Evolutionary conservation across 176 grass and related monocot species (phyloP), one percentile per base, ranked within the genome.

Genomic region (Saccharum spontaneum): DNA sequence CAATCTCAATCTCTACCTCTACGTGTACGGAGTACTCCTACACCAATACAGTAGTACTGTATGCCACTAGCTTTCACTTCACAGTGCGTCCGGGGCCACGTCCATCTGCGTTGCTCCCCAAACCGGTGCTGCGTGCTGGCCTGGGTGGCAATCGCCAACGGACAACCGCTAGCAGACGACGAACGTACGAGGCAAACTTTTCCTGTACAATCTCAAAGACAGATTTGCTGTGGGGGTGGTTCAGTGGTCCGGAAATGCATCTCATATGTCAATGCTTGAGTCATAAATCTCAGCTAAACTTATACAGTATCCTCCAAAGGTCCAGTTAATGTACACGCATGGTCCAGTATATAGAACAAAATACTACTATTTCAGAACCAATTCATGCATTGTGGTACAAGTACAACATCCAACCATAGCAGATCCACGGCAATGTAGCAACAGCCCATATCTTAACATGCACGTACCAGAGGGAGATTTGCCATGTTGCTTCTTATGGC

Each of bases 1-100:
- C 23, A 1, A 3, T 20, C 41, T 45, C 23, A 1, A 3, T 20
- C 39, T 7, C 40, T 15, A 43, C 24, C 9, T 44, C 0, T 41
- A 23, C 71, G 18, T 20, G 59, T 23, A 18, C 18, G 74, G 74
- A 55, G 48, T 37, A 55, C 30, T 37, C 26, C 18, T 37, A 55
- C 30, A 57, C 26, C 18, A 18, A 3, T 30, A 28, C 16, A 8
- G 50, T 16, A 16, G 3, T 15, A 10, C 66, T 37, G 39, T 20
- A 81, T 28, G 28, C 75, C 55, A 38, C 26, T 12, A 81, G 9
- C 80, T 83, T 79, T 88, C 85, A 79, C 72, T 20, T 20, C 16
- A 54, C 50, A 80, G 45, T 72, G 82, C 15, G 0, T 20, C 16
- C 52, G n/a, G 71, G 52, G 43, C 59, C 59, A 62, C 59, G 3